Percentiles rank a stretch among this genome's conserved stretches.
Evolutionary conservation across 768 basidiomycete genomes (phyloP).

Genomic region (Daedaleopsis nitida): DNA sequence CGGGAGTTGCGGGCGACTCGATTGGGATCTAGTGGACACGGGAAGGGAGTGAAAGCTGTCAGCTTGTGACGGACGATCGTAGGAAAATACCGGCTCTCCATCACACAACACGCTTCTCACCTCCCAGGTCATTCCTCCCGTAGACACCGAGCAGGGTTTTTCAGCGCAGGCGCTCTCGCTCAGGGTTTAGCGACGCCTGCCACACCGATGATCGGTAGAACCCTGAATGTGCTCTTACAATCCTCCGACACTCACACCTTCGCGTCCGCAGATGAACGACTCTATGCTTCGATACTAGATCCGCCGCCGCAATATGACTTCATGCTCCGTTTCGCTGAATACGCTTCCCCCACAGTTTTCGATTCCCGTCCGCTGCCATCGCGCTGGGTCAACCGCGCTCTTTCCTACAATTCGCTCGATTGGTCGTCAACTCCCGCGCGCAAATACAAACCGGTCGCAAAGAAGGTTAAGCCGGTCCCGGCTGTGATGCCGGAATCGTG

Average conservation of each 20-base stretch:
- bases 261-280: neutral
- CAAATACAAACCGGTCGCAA: conserved; percentile 32
- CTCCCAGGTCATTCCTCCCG: no score
- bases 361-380: neutral
- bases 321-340: neutral
- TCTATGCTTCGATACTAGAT: neutral
- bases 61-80: no score
- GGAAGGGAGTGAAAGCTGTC: no score
- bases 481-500: conserved; percentile 29
- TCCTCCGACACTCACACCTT: neutral
- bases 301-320: neutral
- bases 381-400: conserved; percentile 6
- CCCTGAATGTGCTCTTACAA: neutral
- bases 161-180: no score
- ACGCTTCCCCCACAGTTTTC: neutral
- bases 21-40: no score
- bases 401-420: neutral
- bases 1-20: no score
- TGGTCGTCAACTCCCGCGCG: neutral
- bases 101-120: no score
- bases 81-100: no score
- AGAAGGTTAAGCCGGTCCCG: conserved; percentile 30
- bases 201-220: neutral
- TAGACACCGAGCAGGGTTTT: no score
- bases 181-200: no score